Evolutionary conservation across 768 basidiomycete species (phyloP).

Genomic region (Gymnopilus junonius): DNA sequence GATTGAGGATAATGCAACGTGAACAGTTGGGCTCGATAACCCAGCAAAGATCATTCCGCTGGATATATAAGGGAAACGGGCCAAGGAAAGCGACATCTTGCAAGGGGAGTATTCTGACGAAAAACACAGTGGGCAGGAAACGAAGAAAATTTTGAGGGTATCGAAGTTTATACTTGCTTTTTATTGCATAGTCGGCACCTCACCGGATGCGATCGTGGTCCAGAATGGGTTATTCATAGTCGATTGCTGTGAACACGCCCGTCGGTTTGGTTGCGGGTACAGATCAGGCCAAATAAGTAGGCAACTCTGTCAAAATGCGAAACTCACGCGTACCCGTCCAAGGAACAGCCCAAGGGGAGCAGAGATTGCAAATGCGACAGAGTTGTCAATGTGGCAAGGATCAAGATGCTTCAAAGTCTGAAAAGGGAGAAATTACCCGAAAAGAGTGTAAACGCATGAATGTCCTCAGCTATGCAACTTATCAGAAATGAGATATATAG

Average conservation of each 20-base stretch:
- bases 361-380: no score
- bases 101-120: background rate
- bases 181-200: background rate
- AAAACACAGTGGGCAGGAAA: background rate
- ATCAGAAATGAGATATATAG: background rate
- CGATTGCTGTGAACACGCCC: background rate
- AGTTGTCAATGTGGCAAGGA: no score
- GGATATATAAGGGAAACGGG: background rate
- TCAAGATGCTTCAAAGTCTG: no score
- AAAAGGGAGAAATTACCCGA: background rate
- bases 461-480: background rate
- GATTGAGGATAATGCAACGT: background rate
- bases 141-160: background rate
- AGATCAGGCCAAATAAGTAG: background rate
- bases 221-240: background rate
- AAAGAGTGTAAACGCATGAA: background rate
- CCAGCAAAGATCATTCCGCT: background rate
- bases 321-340: no score
- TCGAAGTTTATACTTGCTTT: background rate
- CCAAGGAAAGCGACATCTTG: background rate
- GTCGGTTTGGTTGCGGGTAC: background rate
- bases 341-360: no score
- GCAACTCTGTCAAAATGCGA: no score
- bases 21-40: background rate
- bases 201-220: background rate